phyloP scores from a whole-genome alignment of 2,329 filamentous ascomycete species.

The Talaromyces sp. region DNA sequence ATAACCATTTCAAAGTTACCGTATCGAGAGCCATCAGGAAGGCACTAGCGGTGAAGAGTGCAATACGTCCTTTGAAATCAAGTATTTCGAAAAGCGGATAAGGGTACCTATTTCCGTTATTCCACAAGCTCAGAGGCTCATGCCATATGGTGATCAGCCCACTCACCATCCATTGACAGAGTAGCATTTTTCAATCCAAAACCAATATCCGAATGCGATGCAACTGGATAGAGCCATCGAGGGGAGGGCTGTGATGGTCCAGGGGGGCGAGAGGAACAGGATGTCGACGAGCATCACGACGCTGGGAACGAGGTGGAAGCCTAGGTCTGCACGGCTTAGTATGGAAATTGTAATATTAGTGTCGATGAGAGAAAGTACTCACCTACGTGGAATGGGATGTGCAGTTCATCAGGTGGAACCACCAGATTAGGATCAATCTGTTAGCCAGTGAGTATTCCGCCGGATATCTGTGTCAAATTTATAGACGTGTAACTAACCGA shows the following conservation, averaged over 20 bases:
- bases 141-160: neutral
- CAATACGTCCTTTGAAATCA: slow-evolving; percentile 60
- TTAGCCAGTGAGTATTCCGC: slow-evolving; percentile 12
- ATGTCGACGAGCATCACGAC: slow-evolving; percentile 54
- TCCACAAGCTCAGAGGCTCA: slow-evolving; percentile 18
- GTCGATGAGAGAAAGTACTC: slow-evolving; percentile 12
- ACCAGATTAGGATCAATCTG: slow-evolving; percentile 49
- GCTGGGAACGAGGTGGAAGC: slow-evolving; percentile 53
- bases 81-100: slow-evolving; percentile 79
- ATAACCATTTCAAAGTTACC: slow-evolving; percentile 64
- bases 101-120: slow-evolving; percentile 60
- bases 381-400: slow-evolving; percentile 39
- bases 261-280: slow-evolving; percentile 59
- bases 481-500: slow-evolving; percentile 31
- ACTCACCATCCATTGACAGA: slow-evolving; percentile 57
- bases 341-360: neutral
- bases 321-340: slow-evolving; percentile 35
- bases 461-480: neutral
- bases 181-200: slow-evolving; percentile 62
- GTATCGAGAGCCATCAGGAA: slow-evolving; percentile 70
- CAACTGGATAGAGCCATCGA: slow-evolving; percentile 48
- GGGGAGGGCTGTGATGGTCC: slow-evolving; percentile 53
- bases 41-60: slow-evolving; percentile 68
- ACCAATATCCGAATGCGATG: slow-evolving; percentile 60
- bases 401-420: slow-evolving; percentile 41